These are phyloP conservation scores for Chalciporus pseudorubinellus DNA, from an alignment of 768 basidiomycete genomes.

Conservation along the genomic window DNA sequence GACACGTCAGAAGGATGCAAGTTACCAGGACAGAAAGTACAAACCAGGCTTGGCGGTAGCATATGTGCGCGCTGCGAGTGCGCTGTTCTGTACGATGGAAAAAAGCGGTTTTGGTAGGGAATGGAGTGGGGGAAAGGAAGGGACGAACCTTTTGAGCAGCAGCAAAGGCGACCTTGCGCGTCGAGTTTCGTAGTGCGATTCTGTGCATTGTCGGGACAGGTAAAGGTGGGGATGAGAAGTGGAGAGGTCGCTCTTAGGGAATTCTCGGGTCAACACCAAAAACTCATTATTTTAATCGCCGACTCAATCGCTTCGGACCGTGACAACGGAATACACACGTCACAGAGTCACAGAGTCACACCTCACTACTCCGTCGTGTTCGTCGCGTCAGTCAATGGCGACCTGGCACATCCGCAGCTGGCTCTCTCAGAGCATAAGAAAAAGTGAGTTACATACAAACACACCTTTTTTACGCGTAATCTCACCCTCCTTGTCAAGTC, in stretches of 20 bases:
- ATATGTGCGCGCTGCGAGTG: conserved; percentile 75
- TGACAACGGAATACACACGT: conserved; percentile 4
- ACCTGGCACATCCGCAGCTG: conserved; percentile 26
- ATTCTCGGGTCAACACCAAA: conserved; percentile 35
- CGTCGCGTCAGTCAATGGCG: too few relatives aligned
- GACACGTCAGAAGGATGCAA: conserved; percentile 5
- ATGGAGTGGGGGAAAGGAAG: conserved; percentile 9
- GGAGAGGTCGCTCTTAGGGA: conserved; percentile 34
- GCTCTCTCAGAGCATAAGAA: conserved; percentile 24
- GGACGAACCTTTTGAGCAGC: conserved; percentile 58
- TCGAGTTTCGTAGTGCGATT: conserved; percentile 81
- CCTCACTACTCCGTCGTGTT: not conserved
- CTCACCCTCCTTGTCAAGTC: conserved; percentile 15
- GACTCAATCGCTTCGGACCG: conserved; percentile 22
- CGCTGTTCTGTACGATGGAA: conserved; percentile 34
- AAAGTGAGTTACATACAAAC: conserved; percentile 13
- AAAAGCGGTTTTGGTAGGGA: conserved; percentile 11
- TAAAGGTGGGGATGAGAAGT: conserved; percentile 46
- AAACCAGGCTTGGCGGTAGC: conserved; percentile 97
- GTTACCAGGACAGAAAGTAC: conserved; percentile 26
- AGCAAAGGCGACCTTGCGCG: conserved; percentile 73
- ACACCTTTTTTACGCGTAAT: not conserved
- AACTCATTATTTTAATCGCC: conserved; percentile 31
- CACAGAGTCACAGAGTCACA: conserved; percentile 17
- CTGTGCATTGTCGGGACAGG: conserved; percentile 67